Evolutionary conservation across 768 basidiomycete genomes (phyloP), one percentile per base, ranked within the genome.

Genomic region (Termitomyces titanicus): DNA sequence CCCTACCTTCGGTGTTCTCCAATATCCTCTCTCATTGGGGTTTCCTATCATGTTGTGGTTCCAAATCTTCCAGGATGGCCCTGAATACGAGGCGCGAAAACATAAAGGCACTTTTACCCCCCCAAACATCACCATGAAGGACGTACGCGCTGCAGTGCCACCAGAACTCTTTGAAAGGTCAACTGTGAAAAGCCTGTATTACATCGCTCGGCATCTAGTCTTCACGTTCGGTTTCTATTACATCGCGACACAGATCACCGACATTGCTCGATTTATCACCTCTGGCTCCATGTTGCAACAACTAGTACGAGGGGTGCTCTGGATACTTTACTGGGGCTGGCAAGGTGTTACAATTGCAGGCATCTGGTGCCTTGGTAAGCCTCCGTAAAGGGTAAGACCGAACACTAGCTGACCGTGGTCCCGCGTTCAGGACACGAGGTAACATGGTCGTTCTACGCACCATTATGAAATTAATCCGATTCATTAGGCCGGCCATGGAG

Each of bases 261-360:
- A 40, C 22, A 47, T 58, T 33, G 42, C 56, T 24, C 38, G 45
- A 47, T 20, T 53, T 1, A 37, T 50, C 17, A 56, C 45, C 34
- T 18, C 39, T 43, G 42, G 43, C 22, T 38, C 52, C 51, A 58
- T 56, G 54, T 54, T 60, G 51, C 58, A 57, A 47, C 52, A 37
- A 13, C 33, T 71, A 3, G 25, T 72, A 24, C 60, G 70, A 15
- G 55, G 59, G 13, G 11, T 56, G 11, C 58, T 80, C 18, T 82
- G 80, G 80, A 12, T 73, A 2, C 56, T 69, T 3, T 83, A 81
- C 56, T 81, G 79, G 78, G 71, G 72, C 34, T 80, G 73, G 73
- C 81, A 83, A 60, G 77, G 80, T 6, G 63, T 77, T 18, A 59
- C 69, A 3, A 73, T 77, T 54, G 75, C 76, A 22, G 75, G 75